Base-by-base conservation (phyloP, 148 eudicot genomes). In the Simmondsia chinensis region DNA sequence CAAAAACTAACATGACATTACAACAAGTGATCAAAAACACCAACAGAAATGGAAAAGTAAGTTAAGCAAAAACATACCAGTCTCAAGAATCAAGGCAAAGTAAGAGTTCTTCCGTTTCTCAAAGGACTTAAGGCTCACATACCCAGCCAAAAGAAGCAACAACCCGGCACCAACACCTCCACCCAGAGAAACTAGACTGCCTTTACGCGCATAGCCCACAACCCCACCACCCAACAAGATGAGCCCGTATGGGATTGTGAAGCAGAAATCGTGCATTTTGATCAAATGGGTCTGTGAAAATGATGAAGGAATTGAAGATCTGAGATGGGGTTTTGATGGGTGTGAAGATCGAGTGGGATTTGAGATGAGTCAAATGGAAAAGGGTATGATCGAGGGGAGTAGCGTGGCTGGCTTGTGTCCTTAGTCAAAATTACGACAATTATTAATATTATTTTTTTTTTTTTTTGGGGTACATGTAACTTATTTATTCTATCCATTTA, bases 221-320 rank as follows among this genome's bases (percentile, higher is more conserved):
- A 80, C 17, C 36, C 99, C 96, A 28, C 99, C 99, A 28, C 60
- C 31, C 4, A 75, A 43, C 33, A 93, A 50, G 43, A 93, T 20
- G 36, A 93, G 9, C 30, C 96, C 99, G 48, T 86, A 93, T 16
- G 99, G 99, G 57, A 93, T 72, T 48, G 96, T 93, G 74, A 93
- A 93, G 87, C 96, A 93, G 57, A 86, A 93, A 75, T 91, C 99
- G 40, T 79, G 96, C 99, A 91, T 91, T 70, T 82, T 73, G 39
- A 8, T 3, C 38, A 43, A 54, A 34, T 68, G 69, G 72, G 51
- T 64, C 18, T 55, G 22, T 34, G 10, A 9, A 20, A 39, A n/a
- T n/a, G n/a, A n/a, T n/a, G n/a, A n/a, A n/a, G n/a, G n/a, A n/a
- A n/a, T 34, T 9, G 19, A 27, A 47, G 56, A 57, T 50, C 33